A percentile compares a stretch with the other conserved stretches of the same genome.
These are phyloP conservation scores for Pseudoperonospora humuli DNA, from an alignment of 352 stramenopile genomes.

Conservation along the genomic window DNA sequence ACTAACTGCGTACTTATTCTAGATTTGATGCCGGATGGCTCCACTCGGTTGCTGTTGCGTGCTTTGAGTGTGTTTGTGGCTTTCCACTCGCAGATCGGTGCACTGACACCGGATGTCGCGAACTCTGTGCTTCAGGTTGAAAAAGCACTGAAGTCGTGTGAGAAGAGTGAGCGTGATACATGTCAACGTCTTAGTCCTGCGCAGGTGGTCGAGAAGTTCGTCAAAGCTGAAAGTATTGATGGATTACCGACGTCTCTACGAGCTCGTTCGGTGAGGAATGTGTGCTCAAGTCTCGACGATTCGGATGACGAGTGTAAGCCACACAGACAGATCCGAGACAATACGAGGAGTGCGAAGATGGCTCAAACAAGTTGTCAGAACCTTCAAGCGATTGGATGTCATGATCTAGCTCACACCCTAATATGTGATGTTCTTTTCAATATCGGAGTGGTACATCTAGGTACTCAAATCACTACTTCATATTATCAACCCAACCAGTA, in stretches of 20 bases:
- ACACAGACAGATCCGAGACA: not conserved
- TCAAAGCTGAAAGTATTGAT: not conserved
- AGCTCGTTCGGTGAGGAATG: conserved; percentile 23
- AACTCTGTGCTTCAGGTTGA: conserved; percentile 64
- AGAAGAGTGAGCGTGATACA: not conserved
- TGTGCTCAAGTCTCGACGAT: conserved; percentile 42
- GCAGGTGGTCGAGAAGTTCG: conserved; percentile 1
- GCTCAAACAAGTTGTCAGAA: not conserved
- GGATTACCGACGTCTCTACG: conserved; percentile 21
- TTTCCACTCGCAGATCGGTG: conserved; percentile 70
- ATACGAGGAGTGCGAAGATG: not conserved
- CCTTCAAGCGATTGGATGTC: not conserved
- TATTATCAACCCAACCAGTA: too few relatives aligned
- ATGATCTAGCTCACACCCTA: conserved; percentile 5
- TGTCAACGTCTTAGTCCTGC: not conserved
- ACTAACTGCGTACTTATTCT: conserved; percentile 34
- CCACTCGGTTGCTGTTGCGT: conserved; percentile 41
- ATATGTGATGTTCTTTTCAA: too few relatives aligned
- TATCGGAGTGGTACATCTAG: too few relatives aligned
- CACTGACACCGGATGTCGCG: conserved; percentile 54
- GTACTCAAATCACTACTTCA: too few relatives aligned
- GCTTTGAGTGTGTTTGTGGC: conserved; percentile 56
- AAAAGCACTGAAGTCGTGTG: conserved; percentile 40
- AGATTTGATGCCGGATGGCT: conserved; percentile 31
- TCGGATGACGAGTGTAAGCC: conserved; percentile 28